Base-by-base conservation (phyloP, 2,329 filamentous ascomycete species). In the Cladosporium velox region DNA sequence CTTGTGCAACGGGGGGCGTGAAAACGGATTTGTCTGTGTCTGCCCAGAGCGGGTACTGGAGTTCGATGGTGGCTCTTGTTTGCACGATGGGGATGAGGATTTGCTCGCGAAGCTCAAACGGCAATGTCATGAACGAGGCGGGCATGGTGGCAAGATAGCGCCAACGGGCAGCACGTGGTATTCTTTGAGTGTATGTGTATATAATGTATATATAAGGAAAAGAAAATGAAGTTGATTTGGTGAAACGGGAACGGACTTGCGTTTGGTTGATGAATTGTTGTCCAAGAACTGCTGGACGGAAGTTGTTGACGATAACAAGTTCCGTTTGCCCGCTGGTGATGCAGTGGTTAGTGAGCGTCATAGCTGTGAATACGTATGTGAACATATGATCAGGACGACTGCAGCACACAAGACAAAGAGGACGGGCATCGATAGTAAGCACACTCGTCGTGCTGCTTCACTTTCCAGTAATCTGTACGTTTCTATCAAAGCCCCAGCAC, bases 11-110 rank as follows among this genome's bases (percentile, higher is more conserved):
- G 10, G 71, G 67, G n/a, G 69, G 69, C 0, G 47, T 47, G 54
- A 70, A 72, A 5, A 64, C 65, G 8, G 52, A 44, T 3, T 69
- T 66, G 44, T 68, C 66, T 12, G 68, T 64, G 44, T 69, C 67
- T 18, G 69, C 68, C 70, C 71, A 72, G 14, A 71, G 44, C 10
- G 71, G 71, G 32, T 68, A 59, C 59, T 73, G 70, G 2, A 73
- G 64, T 35, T 71, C 68, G 21, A 72, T 63, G 4, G 65, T 70
- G 21, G 69, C 69, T 26, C 49, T 34, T 15, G 66, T 51, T 38
- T 65, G 59, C n/a, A 73, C 67, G 30, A 67, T 24, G 11, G 63
- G 44, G n/a, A 58, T 34, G 30, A 73, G 59, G 61, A 71, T 69
- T 5, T 35, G 58, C 18, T 70, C 65, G 5, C 71, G 70, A 10